A percentile compares a stretch with the other conserved stretches of the same genome.
Evolutionary conservation across 768 basidiomycete genomes (phyloP).

Genomic region (Antrodiella citrinella): DNA sequence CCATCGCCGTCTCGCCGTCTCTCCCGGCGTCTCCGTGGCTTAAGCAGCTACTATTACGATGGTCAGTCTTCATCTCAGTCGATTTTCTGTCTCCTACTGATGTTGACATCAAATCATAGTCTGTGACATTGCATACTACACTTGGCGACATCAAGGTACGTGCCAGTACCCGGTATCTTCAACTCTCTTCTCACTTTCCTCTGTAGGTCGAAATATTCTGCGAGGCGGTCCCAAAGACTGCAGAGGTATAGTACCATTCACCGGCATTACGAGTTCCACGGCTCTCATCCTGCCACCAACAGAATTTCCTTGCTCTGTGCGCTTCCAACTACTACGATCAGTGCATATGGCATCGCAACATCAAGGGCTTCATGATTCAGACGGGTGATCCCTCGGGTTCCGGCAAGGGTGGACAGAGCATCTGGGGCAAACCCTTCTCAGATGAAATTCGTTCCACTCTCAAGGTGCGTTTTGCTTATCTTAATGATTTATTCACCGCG

Average conservation of each 20-base stretch:
- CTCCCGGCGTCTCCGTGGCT: neutral
- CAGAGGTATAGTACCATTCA: conserved; percentile 65
- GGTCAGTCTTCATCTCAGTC: neutral
- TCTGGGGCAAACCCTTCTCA: conserved; percentile 88
- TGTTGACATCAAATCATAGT: conserved; percentile 29
- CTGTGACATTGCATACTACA: conserved; percentile 91
- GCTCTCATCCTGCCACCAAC: neutral
- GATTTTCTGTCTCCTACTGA: neutral
- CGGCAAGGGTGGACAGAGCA: conserved; percentile 94
- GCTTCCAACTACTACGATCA: conserved; percentile 83
- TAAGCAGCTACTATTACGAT: neutral
- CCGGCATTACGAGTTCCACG: no score
- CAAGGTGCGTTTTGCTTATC: conserved; percentile 47
- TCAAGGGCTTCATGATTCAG: conserved; percentile 94
- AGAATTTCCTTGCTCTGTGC: conserved; percentile 96
- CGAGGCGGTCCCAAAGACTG: conserved; percentile 90
- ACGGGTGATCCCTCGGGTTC: conserved; percentile 85
- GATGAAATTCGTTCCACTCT: conserved; percentile 93
- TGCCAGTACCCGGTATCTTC: no score
- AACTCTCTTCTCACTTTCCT: no score
- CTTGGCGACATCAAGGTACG: conserved; percentile 89
- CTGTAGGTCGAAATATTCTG: conserved; percentile 96
- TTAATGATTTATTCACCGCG: neutral
- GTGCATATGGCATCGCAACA: conserved; percentile 88
- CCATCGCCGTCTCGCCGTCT: neutral